phyloP scores from a whole-genome alignment of 345 rosid species.

The Gossypium turneri region DNA sequence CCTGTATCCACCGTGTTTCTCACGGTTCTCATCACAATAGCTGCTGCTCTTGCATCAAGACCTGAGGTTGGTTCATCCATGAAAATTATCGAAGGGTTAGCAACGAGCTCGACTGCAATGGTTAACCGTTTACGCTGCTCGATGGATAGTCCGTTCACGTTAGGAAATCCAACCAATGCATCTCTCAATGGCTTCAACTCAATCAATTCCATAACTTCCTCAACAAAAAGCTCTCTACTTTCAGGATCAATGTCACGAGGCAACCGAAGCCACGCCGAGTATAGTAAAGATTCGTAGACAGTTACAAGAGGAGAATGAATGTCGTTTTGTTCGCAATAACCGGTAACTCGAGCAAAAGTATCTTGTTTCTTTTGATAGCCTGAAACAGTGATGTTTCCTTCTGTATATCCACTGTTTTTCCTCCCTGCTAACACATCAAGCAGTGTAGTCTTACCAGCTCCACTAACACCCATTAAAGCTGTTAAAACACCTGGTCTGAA shows the following conservation, averaged over 20 bases:
- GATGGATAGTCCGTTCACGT: slow-evolving; percentile 73
- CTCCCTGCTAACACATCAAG: slow-evolving; percentile 89
- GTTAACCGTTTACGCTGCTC: slow-evolving; percentile 90
- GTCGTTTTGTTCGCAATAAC: slow-evolving; percentile 76
- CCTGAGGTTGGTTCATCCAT: slow-evolving; percentile 99
- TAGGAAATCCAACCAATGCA: slow-evolving; percentile 75
- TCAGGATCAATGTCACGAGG: slow-evolving; percentile 41
- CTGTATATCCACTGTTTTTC: slow-evolving; percentile 68
- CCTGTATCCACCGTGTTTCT: slow-evolving; percentile 89
- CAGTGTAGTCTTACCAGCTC: slow-evolving; percentile 79
- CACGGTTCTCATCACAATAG: slow-evolving; percentile 86
- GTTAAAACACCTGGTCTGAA: slow-evolving; percentile 82
- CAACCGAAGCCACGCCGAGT: slow-evolving; percentile 73
- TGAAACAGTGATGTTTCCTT: slow-evolving; percentile 59
- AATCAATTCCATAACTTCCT: slow-evolving; percentile 87
- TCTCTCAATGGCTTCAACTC: slow-evolving; percentile 55
- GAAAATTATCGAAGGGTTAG: slow-evolving; percentile 87
- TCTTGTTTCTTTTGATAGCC: slow-evolving; percentile 77
- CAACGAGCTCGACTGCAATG: slow-evolving; percentile 87
- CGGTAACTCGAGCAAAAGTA: slow-evolving; percentile 71
- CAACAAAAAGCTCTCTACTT: slow-evolving; percentile 67
- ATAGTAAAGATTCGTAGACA: slow-evolving; percentile 63
- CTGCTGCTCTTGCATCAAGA: slow-evolving; percentile 92
- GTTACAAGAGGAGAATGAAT: slow-evolving; percentile 79
- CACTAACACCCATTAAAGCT: slow-evolving; percentile 72